Conservation (phyloP, 2,329 filamentous ascomycete species). For the Stagonosporopsis cucurbitacearum region DNA sequence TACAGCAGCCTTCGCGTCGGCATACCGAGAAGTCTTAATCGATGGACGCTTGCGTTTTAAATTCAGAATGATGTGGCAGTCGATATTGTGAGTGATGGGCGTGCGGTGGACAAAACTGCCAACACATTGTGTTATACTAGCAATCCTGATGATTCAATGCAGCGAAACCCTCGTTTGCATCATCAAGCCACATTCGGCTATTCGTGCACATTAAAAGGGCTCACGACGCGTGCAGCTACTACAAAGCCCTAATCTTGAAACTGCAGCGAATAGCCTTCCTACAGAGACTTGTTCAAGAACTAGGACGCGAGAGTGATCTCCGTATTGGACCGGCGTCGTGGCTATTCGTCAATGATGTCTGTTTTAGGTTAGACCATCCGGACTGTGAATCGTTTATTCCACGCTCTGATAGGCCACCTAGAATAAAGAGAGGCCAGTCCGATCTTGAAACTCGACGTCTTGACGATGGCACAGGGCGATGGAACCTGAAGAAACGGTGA, state of each 20-base stretch:
- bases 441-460: slow-evolving; percentile 19
- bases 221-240: slow-evolving; percentile 2
- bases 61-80: not conserved
- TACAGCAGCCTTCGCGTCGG: not conserved
- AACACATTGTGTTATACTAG: slow-evolving; percentile 19
- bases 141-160: slow-evolving; percentile 12
- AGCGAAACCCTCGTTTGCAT: slow-evolving; percentile 22
- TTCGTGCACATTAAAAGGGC: not conserved
- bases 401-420: slow-evolving; percentile 35
- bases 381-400: slow-evolving; percentile 28
- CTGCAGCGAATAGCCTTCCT: not conserved
- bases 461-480: slow-evolving; percentile 37
- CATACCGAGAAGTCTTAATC: not conserved
- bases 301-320: slow-evolving; percentile 35
- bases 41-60: not conserved
- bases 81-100: not conserved
- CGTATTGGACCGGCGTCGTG: slow-evolving; percentile 27
- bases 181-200: slow-evolving; percentile 28
- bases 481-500: slow-evolving; percentile 28
- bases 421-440: slow-evolving; percentile 12
- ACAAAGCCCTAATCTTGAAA: not conserved
- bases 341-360: slow-evolving; percentile 42
- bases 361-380: slow-evolving; percentile 31
- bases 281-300: slow-evolving; percentile 6
- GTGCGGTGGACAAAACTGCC: not conserved